Base-by-base conservation (phyloP, 1,284 basidiomycete species). In the Melampsora abietis-canadensis region DNA sequence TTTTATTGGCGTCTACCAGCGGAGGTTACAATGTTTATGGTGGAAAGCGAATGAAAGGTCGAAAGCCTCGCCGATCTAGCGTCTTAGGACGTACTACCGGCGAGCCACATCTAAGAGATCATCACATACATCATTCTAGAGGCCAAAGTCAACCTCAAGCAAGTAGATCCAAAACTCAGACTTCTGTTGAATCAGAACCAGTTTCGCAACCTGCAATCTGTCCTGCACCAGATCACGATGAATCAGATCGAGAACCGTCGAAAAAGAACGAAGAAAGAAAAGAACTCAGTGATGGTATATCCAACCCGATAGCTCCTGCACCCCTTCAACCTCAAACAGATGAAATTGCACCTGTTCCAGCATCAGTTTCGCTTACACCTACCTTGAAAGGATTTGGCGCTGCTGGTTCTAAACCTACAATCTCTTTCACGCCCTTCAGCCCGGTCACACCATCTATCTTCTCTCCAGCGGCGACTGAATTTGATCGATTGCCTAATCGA, bases 1-100 rank as follows among this genome's bases (percentile, higher is more conserved):
- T 81, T 47, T 76, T 81, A 37, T 76, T 81, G 27, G 78, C 79
- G 19, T 77, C 78, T 17, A 79, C 79, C 6, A 54, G 62, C 14
- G 72, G 64, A 19, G 65, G 72, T 60, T 47, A 34, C 8, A 66
- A 47, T 51, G 27, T 14, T 57, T 27, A 57, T 21, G 40, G 40
- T 40, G 63, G 54, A 57, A 7, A 21, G 12, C 17, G 27, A n/a
- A 21, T 14, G 12, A 21, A 21, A 14, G 51, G 51, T 57, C 19
- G 76, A 47, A 66, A 64, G 59, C 59, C 64, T 54, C 48, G 57
- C 40, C 46, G 60, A 8, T 14, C 30, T 6, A 57, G 51, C 27
- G 51, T 57, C 24, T 21, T 21, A 10, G 51, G 27, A 27, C n/a
- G 10, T 27, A 27, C n/a, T 21, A 27, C 7, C 21, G 27, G 27